phyloP scores from a whole-genome alignment of 2,329 filamentous ascomycete genomes.

The Diplodia sapinea region DNA sequence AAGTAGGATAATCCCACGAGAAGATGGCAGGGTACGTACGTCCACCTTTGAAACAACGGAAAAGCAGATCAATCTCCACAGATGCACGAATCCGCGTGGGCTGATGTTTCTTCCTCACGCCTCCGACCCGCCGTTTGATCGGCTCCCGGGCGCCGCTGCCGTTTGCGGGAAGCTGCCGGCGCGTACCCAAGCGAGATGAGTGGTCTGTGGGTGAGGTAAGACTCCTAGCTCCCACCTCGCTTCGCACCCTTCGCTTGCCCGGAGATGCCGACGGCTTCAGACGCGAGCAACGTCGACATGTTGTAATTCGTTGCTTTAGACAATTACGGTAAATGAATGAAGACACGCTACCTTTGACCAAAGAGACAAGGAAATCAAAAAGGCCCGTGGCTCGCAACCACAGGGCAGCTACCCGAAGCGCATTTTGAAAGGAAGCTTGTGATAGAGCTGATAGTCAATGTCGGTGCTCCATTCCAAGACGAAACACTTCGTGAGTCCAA shows the following conservation, averaged over 20 bases:
- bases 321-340: too few species aligned
- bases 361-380: too few species aligned
- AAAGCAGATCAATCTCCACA: not conserved
- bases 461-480: slow-evolving; percentile 9
- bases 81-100: not conserved
- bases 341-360: too few species aligned
- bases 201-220: not conserved
- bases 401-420: not conserved
- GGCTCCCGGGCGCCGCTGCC: not conserved
- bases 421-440: slow-evolving; percentile 1
- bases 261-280: not conserved
- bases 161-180: not conserved
- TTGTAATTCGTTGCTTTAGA: too few species aligned
- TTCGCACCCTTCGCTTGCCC: not conserved
- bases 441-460: slow-evolving; percentile 9
- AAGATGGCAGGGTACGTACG: not conserved
- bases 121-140: not conserved
- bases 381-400: too few species aligned
- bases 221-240: too few species aligned
- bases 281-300: not conserved
- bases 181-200: not conserved
- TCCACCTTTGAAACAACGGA: not conserved
- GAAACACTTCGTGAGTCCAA: slow-evolving; percentile 9
- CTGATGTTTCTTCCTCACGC: not conserved
- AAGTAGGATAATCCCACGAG: not conserved